Evolutionary conservation across 768 basidiomycete species (phyloP).

Genomic region (Tubosaeta brunneosetosa): DNA sequence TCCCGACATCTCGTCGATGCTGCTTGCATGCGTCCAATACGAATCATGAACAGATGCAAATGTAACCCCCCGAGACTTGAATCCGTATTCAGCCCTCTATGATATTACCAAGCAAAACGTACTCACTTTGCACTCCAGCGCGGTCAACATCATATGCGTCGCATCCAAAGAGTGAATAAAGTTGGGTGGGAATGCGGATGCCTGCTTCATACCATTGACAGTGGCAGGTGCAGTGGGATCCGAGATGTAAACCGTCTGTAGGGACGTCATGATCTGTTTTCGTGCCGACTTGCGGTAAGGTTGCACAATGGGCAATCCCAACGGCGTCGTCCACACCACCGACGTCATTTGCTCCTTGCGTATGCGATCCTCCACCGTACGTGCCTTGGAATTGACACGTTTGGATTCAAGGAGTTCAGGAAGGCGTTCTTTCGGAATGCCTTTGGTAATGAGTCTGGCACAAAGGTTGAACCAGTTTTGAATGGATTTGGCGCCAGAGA

Average conservation of each 20-base stretch:
- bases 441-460: constrained; percentile 82
- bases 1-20: constrained; percentile 82
- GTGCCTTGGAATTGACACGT: constrained; percentile 8
- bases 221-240: constrained; percentile 77
- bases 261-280: constrained; percentile 76
- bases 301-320: constrained; percentile 95
- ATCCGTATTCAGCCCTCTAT: constrained; percentile 3
- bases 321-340: constrained; percentile 93
- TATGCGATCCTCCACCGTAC: constrained; percentile 37
- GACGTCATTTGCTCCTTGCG: constrained; percentile 91
- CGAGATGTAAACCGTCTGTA: constrained; percentile 86
- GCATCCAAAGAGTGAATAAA: constrained; percentile 98
- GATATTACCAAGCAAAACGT: neutral
- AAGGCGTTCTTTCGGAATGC: constrained; percentile 71
- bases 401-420: constrained; percentile 34
- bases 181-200: constrained; percentile 97
- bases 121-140: constrained; percentile 79
- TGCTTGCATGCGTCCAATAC: constrained; percentile 94
- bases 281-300: constrained; percentile 83
- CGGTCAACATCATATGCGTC: constrained; percentile 97
- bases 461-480: constrained; percentile 86
- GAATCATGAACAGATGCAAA: constrained; percentile 99
- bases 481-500: constrained; percentile 87
- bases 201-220: constrained; percentile 84
- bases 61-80: constrained; percentile 63